phyloP scores from a whole-genome alignment of 345 rosid genomes.

The Cardiospermum halicacabum region DNA sequence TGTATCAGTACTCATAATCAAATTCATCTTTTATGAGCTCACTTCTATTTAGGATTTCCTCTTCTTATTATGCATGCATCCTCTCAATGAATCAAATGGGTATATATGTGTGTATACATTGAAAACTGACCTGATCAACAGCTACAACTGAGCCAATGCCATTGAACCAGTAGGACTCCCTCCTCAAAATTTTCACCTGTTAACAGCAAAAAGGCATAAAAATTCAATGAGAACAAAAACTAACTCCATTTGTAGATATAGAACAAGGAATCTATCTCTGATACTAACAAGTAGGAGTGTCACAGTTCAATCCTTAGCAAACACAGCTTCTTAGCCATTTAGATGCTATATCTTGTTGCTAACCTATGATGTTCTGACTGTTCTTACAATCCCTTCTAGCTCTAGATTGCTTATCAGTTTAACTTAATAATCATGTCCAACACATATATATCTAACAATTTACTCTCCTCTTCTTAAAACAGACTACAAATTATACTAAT shows the following conservation, averaged over 20 bases:
- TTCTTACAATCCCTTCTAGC: not conserved
- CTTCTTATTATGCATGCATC: no score
- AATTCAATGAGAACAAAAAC: not conserved
- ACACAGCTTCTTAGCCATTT: not conserved
- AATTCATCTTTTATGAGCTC: no score
- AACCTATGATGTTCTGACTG: not conserved
- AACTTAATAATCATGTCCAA: not conserved
- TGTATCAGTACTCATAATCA: no score
- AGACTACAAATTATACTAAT: no score
- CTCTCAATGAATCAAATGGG: no score
- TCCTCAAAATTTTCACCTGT: conserved; percentile 86
- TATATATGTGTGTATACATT: not conserved
- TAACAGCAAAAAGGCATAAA: not conserved
- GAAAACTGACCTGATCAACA: conserved; percentile 80
- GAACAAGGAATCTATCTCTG: not conserved
- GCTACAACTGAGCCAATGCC: conserved; percentile 78
- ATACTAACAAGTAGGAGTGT: not conserved
- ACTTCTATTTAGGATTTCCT: no score
- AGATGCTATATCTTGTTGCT: not conserved
- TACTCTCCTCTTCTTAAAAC: no score
- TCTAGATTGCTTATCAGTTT: not conserved
- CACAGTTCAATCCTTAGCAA: not conserved
- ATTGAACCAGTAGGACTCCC: conserved; percentile 91
- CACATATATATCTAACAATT: not conserved
- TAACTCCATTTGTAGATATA: not conserved